These are phyloP conservation scores for Ophiostoma fasciatum DNA, from an alignment of 2,329 filamentous ascomycete genomes.

Conservation along the genomic window DNA sequence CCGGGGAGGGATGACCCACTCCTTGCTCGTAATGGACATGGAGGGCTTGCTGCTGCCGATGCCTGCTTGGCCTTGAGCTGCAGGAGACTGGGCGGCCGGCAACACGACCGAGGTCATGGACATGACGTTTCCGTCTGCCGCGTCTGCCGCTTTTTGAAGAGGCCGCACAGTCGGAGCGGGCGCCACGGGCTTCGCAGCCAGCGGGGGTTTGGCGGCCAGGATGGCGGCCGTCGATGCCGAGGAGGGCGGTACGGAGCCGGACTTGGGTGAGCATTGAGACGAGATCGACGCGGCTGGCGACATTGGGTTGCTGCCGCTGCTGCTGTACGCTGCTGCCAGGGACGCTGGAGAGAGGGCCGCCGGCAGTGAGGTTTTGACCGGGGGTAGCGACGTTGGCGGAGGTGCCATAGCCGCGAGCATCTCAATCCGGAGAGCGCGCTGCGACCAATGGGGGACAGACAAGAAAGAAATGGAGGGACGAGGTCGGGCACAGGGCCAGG, in stretches of 20 bases:
- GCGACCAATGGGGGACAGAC: not conserved
- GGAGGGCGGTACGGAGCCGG: no score
- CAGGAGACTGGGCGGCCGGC: conserved; percentile 24
- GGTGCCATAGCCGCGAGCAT: conserved; percentile 10
- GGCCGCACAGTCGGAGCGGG: conserved; percentile 11
- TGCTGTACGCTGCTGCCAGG: conserved; percentile 4
- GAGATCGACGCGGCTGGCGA: conserved; percentile 10
- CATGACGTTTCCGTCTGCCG: conserved; percentile 24
- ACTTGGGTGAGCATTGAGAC: conserved; percentile 7
- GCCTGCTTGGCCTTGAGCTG: conserved; percentile 14
- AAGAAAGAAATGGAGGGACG: not conserved
- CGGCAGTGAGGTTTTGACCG: conserved; percentile 4
- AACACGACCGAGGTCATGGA: conserved; percentile 33
- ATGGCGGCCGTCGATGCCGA: conserved; percentile 8
- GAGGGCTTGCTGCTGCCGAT: conserved; percentile 21
- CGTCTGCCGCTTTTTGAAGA: conserved; percentile 13
- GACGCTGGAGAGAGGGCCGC: conserved; percentile 1
- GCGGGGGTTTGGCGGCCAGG: conserved; percentile 6
- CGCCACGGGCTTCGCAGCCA: conserved; percentile 10
- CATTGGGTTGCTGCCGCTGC: conserved; percentile 8
- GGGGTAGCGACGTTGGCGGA: conserved; percentile 2
- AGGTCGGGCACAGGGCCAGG: no score
- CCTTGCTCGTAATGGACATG: conserved; percentile 56
- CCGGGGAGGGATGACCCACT: conserved; percentile 74
- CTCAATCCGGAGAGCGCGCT: conserved; percentile 2